A percentile compares a stretch with the other conserved stretches of the same genome.
Evolutionary conservation across 495 filamentous ascomycete species (phyloP).

Genomic region (Aspergillus homomorphus): DNA sequence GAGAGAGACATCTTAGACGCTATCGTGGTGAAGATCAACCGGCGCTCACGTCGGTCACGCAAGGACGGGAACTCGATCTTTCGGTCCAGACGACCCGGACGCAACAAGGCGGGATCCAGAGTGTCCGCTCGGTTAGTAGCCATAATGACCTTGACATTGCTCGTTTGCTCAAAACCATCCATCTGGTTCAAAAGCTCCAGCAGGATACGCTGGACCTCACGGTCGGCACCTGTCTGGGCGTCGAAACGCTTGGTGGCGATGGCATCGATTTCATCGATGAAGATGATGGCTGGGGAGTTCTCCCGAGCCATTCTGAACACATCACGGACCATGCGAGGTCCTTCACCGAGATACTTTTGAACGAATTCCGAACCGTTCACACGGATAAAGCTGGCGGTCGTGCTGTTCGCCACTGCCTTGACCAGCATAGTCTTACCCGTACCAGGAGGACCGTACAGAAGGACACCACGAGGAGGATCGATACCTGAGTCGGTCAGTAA

Average conservation of each 20-base stretch:
- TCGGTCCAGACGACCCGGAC: slow-evolving; percentile 90
- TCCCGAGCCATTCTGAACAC: slow-evolving; percentile 99
- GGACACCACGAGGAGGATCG: slow-evolving; percentile 91
- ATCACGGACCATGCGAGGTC: slow-evolving; percentile 97
- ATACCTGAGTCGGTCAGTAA: slow-evolving; percentile 61
- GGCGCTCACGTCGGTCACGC: slow-evolving; percentile 85
- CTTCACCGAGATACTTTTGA: slow-evolving; percentile 97
- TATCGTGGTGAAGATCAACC: slow-evolving; percentile 94
- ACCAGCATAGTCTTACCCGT: slow-evolving; percentile 99
- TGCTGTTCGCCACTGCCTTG: slow-evolving; percentile 97
- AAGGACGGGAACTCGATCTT: slow-evolving; percentile 98
- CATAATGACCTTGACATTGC: slow-evolving; percentile 99
- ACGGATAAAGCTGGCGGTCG: slow-evolving; percentile 96
- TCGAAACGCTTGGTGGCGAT: slow-evolving; percentile 99
- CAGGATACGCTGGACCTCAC: slow-evolving; percentile 96
- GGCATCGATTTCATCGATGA: slow-evolving; percentile 99
- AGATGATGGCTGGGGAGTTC: slow-evolving; percentile 97
- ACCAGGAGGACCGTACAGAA: slow-evolving; percentile 93
- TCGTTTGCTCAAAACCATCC: slow-evolving; percentile 98
- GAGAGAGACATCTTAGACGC: slow-evolving; percentile 94
- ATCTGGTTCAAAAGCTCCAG: slow-evolving; percentile 98
- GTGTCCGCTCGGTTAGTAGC: slow-evolving; percentile 98
- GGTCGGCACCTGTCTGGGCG: slow-evolving; percentile 93
- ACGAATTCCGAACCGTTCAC: slow-evolving; percentile 98
- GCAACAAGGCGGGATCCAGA: slow-evolving; percentile 87